Evolutionary conservation across 2,329 filamentous ascomycete species (phyloP).

Genomic region (Lachnellula suecica): DNA sequence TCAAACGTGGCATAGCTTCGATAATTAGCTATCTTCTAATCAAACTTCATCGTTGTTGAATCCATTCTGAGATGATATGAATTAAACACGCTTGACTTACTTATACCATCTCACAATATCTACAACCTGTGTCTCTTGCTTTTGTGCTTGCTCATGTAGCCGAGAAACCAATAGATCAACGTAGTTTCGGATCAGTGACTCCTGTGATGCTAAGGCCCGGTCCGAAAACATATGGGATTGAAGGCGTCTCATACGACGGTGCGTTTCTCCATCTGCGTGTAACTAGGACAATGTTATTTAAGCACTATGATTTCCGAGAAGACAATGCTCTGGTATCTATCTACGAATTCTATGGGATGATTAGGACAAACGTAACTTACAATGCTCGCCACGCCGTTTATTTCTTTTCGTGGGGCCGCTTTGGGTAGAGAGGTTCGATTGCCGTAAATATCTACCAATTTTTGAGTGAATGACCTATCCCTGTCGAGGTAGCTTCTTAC

Average conservation of each 20-base stretch:
- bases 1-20: constrained; percentile 38
- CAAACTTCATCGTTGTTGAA: too few species aligned
- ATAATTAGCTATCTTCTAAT: too few species aligned
- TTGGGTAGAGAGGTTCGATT: constrained; percentile 1
- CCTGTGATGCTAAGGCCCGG: constrained; percentile 25
- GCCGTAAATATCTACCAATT: neutral
- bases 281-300: neutral
- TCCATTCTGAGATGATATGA: too few species aligned
- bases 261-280: neutral
- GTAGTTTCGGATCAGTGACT: constrained; percentile 32
- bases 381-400: neutral
- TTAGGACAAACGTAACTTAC: too few species aligned
- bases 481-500: neutral
- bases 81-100: neutral
- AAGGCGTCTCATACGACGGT: constrained; percentile 1
- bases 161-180: constrained; percentile 26
- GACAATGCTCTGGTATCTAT: neutral
- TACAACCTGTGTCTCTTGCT: neutral
- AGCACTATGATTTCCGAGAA: neutral
- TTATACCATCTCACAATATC: constrained; percentile 6
- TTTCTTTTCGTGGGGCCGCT: neutral
- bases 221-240: constrained; percentile 21
- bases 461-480: neutral
- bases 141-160: constrained; percentile 25
- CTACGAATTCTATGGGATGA: too few species aligned